Evolutionary conservation across 2,329 filamentous ascomycete species (phyloP).

Genomic region (Ophiobolus disseminans): DNA sequence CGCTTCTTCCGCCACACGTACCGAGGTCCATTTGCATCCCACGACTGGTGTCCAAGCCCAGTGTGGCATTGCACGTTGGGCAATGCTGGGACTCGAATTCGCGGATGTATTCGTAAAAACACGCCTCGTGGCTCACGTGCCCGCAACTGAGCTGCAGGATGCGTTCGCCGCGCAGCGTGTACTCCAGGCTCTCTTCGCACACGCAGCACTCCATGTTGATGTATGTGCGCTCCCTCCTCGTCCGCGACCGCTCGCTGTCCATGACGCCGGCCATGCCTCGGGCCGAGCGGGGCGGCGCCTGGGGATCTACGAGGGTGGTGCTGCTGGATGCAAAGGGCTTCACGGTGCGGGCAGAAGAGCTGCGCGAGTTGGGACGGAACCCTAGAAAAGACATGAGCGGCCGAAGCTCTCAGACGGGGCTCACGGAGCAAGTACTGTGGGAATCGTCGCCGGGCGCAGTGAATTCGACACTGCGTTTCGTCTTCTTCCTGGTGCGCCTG

Average conservation of each 20-base stretch:
- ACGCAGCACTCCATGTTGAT: slow-evolving; percentile 94
- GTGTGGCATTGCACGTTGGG: slow-evolving; percentile 88
- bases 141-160: slow-evolving; percentile 94
- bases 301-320: slow-evolving; percentile 35
- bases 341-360: slow-evolving; percentile 29
- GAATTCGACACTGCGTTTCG: slow-evolving; percentile 46
- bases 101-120: slow-evolving; percentile 98
- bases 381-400: slow-evolving; percentile 52
- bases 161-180: slow-evolving; percentile 90
- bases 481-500: slow-evolving; percentile 28
- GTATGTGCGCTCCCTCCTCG: slow-evolving; percentile 89
- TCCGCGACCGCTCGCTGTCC: slow-evolving; percentile 77
- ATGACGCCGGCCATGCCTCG: slow-evolving; percentile 69
- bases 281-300: slow-evolving; percentile 40
- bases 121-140: slow-evolving; percentile 98
- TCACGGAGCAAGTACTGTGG: slow-evolving; percentile 43
- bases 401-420: slow-evolving; percentile 46
- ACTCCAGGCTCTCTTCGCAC: slow-evolving; percentile 95
- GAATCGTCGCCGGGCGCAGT: slow-evolving; percentile 34
- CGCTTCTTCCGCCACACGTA: slow-evolving; percentile 53
- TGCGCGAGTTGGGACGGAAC: slow-evolving; percentile 48
- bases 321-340: slow-evolving; percentile 32
- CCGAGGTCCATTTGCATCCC: slow-evolving; percentile 93
- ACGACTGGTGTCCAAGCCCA: slow-evolving; percentile 90
- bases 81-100: slow-evolving; percentile 94